Base-by-base conservation (phyloP, 306 rosid genomes). In the Arachis hypogaea region DNA sequence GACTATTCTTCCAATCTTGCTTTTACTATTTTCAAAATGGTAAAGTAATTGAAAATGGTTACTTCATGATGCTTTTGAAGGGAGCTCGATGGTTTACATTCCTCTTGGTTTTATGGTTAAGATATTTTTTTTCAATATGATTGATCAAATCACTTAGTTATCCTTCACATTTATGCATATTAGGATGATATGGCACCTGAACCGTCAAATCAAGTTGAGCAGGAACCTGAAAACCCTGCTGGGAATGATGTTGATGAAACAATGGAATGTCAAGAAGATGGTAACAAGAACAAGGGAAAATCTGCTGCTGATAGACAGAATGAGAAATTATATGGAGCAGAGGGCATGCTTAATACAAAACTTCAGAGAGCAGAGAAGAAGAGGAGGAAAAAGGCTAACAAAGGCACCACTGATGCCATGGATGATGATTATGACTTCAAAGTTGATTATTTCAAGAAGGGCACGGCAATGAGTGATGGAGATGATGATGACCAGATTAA, bases 381-480 rank as follows among this genome's bases (percentile, higher is more conserved):
- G 84, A 85, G 71, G 77, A 87, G 77, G 80, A 95, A 88, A 76
- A 92, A 87, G 65, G 84, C 78, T 1, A 86, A 68, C 56, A 89
- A 86, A 80, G 77, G 54, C 46, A 16, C 84, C 5, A 69, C 73
- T 1, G 92, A 86, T 54, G 84, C 87, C 28, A 85, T 88, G 97
- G 93, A 92, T n/a, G 96, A 65, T 59, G 92, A 92, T 76, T 95
- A 95, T 46, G 85, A 95, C 76, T 95, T 95, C 78, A 92, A 83
- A 78, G 88, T 87, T 71, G 99, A 95, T 70, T 95, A 83, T 76
- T 52, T 74, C 67, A 75, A 88, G 42, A 92, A 90, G 77, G 86
- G 73, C 28, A 66, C 78, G 63, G 41, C 89, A 5, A 84, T 87
- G 96, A 58, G 67, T 38, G 85, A 74, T 47, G 83, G 71, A 1